Evolutionary conservation across 2,329 filamentous ascomycete genomes (phyloP).

Genomic region (Alternaria brassicicola): DNA sequence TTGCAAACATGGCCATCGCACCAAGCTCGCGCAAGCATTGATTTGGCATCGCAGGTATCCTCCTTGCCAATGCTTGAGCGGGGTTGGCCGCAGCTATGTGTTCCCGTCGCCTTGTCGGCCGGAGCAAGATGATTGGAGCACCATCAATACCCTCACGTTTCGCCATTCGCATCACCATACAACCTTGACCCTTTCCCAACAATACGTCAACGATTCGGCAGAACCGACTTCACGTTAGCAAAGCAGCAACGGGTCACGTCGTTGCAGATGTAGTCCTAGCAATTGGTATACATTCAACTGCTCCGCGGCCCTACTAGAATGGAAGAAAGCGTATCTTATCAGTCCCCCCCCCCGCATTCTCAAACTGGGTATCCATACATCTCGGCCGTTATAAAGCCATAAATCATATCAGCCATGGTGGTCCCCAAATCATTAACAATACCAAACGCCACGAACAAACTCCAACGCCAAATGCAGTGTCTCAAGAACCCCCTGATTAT

Average conservation of each 20-base stretch:
- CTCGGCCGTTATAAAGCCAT: conserved; percentile 30
- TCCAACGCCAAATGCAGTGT: conserved; percentile 12
- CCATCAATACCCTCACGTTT: conserved; percentile 8
- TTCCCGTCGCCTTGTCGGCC: conserved; percentile 15
- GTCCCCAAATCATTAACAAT: conserved; percentile 6
- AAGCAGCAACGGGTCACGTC: conserved; percentile 5
- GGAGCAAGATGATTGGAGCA: conserved; percentile 16
- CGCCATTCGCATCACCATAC: neutral
- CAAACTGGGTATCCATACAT: conserved; percentile 36
- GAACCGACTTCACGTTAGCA: neutral
- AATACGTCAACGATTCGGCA: neutral
- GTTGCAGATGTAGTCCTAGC: neutral
- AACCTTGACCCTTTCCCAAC: neutral
- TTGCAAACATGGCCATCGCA: neutral
- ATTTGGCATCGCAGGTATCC: neutral
- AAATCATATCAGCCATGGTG: conserved; percentile 20
- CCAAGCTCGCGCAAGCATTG: neutral
- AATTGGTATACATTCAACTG: conserved; percentile 6
- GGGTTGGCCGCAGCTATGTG: conserved; percentile 13
- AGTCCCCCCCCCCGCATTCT: conserved; percentile 9
- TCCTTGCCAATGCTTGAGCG: conserved; percentile 3
- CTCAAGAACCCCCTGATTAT: neutral
- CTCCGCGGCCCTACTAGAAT: conserved; percentile 4
- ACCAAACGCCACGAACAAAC: conserved; percentile 9
- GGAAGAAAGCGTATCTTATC: conserved; percentile 3